Evolutionary conservation across 106 monocot genomes (phyloP).

Genomic region (Ottelia alismoides): DNA sequence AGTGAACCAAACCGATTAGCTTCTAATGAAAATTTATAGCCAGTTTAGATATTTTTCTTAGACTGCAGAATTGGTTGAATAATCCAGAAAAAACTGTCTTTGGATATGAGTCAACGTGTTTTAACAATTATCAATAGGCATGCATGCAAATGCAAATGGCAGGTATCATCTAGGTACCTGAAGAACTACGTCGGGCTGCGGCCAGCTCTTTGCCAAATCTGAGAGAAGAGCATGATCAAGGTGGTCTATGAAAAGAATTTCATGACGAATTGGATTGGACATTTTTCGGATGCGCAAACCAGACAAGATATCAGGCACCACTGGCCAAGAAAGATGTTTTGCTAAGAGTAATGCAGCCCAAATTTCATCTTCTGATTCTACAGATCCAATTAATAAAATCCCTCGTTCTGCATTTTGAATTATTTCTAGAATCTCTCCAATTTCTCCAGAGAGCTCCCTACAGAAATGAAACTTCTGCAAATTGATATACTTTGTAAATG

Average conservation of each 20-base stretch:
- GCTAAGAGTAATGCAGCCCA: conserved; percentile 57
- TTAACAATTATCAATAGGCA: background rate
- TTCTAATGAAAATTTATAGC: background rate
- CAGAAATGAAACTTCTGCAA: conserved; percentile 10
- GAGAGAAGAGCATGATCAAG: conserved; percentile 74
- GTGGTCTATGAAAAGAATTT: conserved; percentile 67
- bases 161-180: conserved; percentile 64
- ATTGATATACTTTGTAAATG: conserved; percentile 69
- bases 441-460: conserved; percentile 8
- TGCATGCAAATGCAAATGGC: background rate
- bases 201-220: conserved; percentile 40
- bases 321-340: conserved; percentile 76
- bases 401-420: conserved; percentile 45
- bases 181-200: conserved; percentile 64
- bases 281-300: conserved; percentile 55
- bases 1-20: background rate
- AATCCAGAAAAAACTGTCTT: no score
- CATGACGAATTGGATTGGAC: conserved; percentile 27
- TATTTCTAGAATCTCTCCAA: conserved; percentile 40
- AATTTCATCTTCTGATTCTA: conserved; percentile 70
- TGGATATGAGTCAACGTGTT: no score
- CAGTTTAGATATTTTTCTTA: background rate
- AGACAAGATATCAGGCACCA: conserved; percentile 69
- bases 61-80: no score
- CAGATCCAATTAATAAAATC: conserved; percentile 55